These are phyloP conservation scores for Eimeria mitis DNA, from an alignment of 169 alveolate genomes.

Conservation along the genomic window DNA sequence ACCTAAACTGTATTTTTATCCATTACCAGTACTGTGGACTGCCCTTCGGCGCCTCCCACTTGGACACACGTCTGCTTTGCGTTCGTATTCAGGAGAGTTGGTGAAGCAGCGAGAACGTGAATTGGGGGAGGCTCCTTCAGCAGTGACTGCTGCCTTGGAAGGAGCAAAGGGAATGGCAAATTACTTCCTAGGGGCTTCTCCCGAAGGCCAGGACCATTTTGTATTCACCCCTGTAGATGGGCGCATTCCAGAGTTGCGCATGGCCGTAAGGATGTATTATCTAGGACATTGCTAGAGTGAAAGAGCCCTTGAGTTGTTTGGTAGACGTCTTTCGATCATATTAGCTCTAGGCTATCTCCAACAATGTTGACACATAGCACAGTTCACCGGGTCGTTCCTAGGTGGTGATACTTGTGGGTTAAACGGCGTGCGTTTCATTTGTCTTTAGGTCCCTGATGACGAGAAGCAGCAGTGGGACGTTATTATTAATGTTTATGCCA, in stretches of 20 bases:
- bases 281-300: not conserved
- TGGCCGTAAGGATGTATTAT: slow-evolving; percentile 59
- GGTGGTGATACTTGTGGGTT: not conserved
- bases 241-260: slow-evolving; percentile 75
- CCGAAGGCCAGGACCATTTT: slow-evolving; percentile 76
- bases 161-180: slow-evolving; percentile 80
- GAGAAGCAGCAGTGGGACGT: slow-evolving; percentile 92
- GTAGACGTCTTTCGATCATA: not conserved
- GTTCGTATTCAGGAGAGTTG: slow-evolving; percentile 43
- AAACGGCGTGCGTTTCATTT: not conserved
- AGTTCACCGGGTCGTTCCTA: not conserved
- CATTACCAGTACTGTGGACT: not conserved
- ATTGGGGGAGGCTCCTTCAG: slow-evolving; percentile 78
- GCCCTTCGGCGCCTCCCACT: not conserved
- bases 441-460: slow-evolving; percentile 86
- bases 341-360: not conserved
- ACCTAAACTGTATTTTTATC: not conserved
- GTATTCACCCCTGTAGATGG: slow-evolving; percentile 77
- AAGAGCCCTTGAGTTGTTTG: not conserved
- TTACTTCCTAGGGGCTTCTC: slow-evolving; percentile 72
- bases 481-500: slow-evolving; percentile 87
- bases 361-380: not conserved
- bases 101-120: slow-evolving; percentile 59
- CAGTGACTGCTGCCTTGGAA: slow-evolving; percentile 75
- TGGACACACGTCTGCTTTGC: not conserved